Evolutionary conservation across 345 rosid species (phyloP), one percentile per base, ranked within the genome.

Genomic region (Cardiospermum halicacabum): DNA sequence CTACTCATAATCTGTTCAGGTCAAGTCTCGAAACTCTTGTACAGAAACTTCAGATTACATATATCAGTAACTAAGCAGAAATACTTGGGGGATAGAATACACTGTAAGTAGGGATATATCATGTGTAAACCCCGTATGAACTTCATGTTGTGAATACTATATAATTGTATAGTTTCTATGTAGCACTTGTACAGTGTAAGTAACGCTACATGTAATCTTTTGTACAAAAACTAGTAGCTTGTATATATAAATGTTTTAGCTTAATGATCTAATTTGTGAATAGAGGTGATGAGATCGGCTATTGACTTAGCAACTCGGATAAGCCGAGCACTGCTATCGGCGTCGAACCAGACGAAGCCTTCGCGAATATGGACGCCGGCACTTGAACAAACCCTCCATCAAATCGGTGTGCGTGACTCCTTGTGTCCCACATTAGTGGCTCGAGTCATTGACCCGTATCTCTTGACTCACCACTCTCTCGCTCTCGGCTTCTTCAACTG

Each of bases 401-500:
- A 75, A 42, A 74, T 88, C 36, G 77, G 72, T 2, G 67, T 77
- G 69, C 89, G 89, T 24, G 69, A 72, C 49, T 77, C 77, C 0
- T 74, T 88, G 69, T 75, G 51, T 57, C 90, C 97, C 7, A 75
- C 76, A 5, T 85, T 89, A 36, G 97, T 92, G 42, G 84, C 94
- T 51, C 72, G 72, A 60, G 94, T 86, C 66, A 88, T 92, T 66
- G 96, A 92, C 76, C 88, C 91, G 1, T 80, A 73, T 43, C 96
- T 88, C 71, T 75, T 80, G 27, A 67, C 69, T 48, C 90, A 89
- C 59, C 85, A 81, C 63, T 83, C 92, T 0, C 89, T 92, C 18
- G 89, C 98, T 31, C 89, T 92, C 19, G 95, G 97, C 45, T 87
- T 92, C 80, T 92, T 92, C 87, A 77, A 89, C 70, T 92, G 98